Evolutionary conservation across 2,329 filamentous ascomycete genomes (phyloP), one percentile per base, ranked within the genome.

Genomic region (Fusarium poae): DNA sequence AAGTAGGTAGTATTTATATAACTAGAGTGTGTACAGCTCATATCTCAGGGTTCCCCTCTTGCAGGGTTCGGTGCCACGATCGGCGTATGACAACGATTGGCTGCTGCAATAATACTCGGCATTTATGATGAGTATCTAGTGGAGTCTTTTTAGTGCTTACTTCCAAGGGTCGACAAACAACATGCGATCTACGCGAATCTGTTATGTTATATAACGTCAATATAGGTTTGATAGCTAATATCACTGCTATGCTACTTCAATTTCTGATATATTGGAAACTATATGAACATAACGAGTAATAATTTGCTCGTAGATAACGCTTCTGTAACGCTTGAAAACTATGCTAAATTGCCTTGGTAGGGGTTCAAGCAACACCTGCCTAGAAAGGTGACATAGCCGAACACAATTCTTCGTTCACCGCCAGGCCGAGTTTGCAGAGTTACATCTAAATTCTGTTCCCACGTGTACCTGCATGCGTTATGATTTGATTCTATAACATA

Each of bases 281-380:
- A n/a, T n/a, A n/a, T n/a, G n/a, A n/a, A n/a, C n/a, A n/a, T n/a
- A n/a, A n/a, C 25, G 25, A 25, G 7, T 25, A 25, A 25, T 7
- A 25, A 25, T 25, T 25, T 7, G 25, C 25, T 25, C 25, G 7
- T 25, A 25, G 25, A 25, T 25, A 25, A 9, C 23, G 2, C n/a
- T 6, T 2, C 5, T 3, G 3, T 21, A 18, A 13, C 2, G 6
- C 2, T 12, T 27, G 1, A 10, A 20, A 1, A 2, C 4, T 15
- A 1, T 7, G 2, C 30, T 4, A 5, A 32, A 12, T 13, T 1
- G 4, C 4, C 6, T 25, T 37, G 27, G 18, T 20, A 50, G 16
- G 18, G 20, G 6, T 5, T 18, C 3, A 16, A 11, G 20, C 32
- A 56, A 25, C 32, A 56, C 53, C 54, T 51, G 21, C 35, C 45